A percentile compares a stretch with the other conserved stretches of the same genome.
These are phyloP conservation scores for Aspergillus aculeatinus DNA, from an alignment of 2,329 filamentous ascomycete species.

Conservation along the genomic window DNA sequence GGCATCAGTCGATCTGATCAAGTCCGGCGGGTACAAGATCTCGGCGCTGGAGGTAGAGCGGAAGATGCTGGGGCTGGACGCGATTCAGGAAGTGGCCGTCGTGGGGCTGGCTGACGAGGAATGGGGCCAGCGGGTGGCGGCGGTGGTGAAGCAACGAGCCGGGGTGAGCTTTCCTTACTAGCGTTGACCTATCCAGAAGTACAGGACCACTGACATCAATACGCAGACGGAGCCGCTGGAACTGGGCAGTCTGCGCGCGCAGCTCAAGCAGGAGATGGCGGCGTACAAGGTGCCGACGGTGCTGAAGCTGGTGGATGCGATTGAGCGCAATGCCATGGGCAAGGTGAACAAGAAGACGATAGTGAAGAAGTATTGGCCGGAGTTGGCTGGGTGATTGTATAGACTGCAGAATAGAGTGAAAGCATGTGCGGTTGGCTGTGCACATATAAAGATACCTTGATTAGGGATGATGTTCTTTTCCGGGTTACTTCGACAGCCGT, in stretches of 20 bases:
- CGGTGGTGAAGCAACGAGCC: constrained; percentile 46
- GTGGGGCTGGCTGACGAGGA: constrained; percentile 56
- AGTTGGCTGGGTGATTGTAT: constrained; percentile 9
- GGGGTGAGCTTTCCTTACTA: constrained; percentile 28
- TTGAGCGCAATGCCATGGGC: constrained; percentile 71
- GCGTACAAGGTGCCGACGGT: constrained; percentile 94
- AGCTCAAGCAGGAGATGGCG: constrained; percentile 56
- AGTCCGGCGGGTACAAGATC: constrained; percentile 57
- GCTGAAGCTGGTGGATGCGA: constrained; percentile 70
- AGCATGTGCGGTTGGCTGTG: not conserved
- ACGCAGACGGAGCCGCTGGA: constrained; percentile 29
- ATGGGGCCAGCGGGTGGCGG: constrained; percentile 56
- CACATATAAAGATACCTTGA: too few relatives aligned
- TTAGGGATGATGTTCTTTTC: too few relatives aligned
- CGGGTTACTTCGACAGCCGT: too few relatives aligned
- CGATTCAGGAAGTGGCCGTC: constrained; percentile 55
- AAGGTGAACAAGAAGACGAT: constrained; percentile 58
- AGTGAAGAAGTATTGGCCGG: constrained; percentile 40
- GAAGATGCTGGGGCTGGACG: constrained; percentile 51
- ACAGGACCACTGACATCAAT: constrained; percentile 8
- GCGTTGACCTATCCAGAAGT: too few relatives aligned
- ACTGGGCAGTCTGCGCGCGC: constrained; percentile 31
- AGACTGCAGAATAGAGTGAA: not conserved
- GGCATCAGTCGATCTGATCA: constrained; percentile 56
- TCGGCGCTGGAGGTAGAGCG: constrained; percentile 57